phyloP scores from a whole-genome alignment of 1,139 yeast species.

The Trichomonascaceae sp. region DNA sequence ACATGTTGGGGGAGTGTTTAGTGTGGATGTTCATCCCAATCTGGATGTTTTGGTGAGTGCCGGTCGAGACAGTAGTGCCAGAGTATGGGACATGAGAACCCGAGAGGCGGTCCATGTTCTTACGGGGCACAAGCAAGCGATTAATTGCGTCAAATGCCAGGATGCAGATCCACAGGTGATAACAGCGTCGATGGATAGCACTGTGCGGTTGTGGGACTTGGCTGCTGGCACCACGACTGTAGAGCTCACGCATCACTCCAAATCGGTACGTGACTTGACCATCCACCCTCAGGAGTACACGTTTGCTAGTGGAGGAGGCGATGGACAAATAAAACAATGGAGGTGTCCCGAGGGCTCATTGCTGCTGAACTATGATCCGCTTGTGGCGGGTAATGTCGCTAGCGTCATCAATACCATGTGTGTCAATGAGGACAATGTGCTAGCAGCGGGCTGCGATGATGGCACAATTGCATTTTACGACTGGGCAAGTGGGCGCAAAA shows the following conservation, averaged over 20 bases:
- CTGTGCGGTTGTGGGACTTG: constrained; percentile 81
- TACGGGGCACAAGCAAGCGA: constrained; percentile 69
- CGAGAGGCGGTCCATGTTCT: constrained; percentile 63
- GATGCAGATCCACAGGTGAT: constrained; percentile 75
- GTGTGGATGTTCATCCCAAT: constrained; percentile 77
- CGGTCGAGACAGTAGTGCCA: constrained; percentile 75
- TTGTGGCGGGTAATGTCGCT: neutral
- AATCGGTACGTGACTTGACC: constrained; percentile 62
- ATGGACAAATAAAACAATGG: constrained; percentile 78
- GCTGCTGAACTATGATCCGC: constrained; percentile 40
- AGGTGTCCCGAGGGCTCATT: constrained; percentile 64
- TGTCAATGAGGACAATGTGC: constrained; percentile 51
- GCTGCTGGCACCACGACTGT: constrained; percentile 49
- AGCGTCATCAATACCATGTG: constrained; percentile 54
- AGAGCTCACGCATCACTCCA: constrained; percentile 70
- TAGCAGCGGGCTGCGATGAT: constrained; percentile 77
- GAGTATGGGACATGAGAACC: constrained; percentile 91
- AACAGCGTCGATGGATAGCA: constrained; percentile 73
- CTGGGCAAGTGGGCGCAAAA: constrained; percentile 53
- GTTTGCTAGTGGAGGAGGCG: constrained; percentile 70
- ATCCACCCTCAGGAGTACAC: constrained; percentile 64
- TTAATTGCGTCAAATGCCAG: constrained; percentile 55
- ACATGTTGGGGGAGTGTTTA: constrained; percentile 79
- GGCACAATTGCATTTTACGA: constrained; percentile 72
- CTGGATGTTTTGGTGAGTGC: constrained; percentile 79